These are phyloP conservation scores for Areca catechu DNA, from an alignment of 176 grass and related monocot genomes.

Conservation along the genomic window DNA sequence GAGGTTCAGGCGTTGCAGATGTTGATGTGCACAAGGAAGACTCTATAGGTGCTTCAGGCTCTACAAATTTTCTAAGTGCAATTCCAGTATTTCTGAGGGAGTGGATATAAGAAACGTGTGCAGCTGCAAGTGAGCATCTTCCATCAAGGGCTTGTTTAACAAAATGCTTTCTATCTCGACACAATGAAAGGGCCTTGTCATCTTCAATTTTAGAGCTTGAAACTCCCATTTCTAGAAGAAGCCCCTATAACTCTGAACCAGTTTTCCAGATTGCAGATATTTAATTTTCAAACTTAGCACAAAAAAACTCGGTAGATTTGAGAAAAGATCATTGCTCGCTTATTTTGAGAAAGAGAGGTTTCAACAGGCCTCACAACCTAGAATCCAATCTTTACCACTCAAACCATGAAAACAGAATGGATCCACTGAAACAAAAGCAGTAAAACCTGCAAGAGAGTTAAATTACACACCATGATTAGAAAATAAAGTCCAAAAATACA, in stretches of 20 bases:
- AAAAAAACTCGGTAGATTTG: background rate
- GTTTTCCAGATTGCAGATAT: background rate
- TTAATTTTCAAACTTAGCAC: background rate
- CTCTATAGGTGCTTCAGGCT: slow-evolving; percentile 47
- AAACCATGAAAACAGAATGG: too few species aligned
- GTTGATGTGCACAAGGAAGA: slow-evolving; percentile 60
- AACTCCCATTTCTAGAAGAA: slow-evolving; percentile 37
- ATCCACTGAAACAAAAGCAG: too few species aligned
- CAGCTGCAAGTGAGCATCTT: slow-evolving; percentile 68
- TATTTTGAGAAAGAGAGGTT: too few species aligned
- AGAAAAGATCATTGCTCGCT: too few species aligned
- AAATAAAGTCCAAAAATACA: too few species aligned
- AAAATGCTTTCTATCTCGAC: slow-evolving; percentile 77
- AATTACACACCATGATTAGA: too few species aligned
- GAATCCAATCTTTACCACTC: too few species aligned
- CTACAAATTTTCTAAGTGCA: slow-evolving; percentile 67
- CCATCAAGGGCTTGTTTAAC: slow-evolving; percentile 83
- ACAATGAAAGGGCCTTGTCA: slow-evolving; percentile 75
- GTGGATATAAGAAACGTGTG: slow-evolving; percentile 77
- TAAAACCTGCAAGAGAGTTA: too few species aligned
- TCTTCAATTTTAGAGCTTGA: slow-evolving; percentile 61
- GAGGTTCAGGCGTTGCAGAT: slow-evolving; percentile 52
- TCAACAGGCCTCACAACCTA: too few species aligned
- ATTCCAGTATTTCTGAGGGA: slow-evolving; percentile 77
- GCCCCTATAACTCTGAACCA: background rate